Percentiles rank a stretch among this genome's conserved stretches.
These are phyloP conservation scores for Malassezia sp. DNA, from an alignment of 1,284 basidiomycete species.

Conservation along the genomic window DNA sequence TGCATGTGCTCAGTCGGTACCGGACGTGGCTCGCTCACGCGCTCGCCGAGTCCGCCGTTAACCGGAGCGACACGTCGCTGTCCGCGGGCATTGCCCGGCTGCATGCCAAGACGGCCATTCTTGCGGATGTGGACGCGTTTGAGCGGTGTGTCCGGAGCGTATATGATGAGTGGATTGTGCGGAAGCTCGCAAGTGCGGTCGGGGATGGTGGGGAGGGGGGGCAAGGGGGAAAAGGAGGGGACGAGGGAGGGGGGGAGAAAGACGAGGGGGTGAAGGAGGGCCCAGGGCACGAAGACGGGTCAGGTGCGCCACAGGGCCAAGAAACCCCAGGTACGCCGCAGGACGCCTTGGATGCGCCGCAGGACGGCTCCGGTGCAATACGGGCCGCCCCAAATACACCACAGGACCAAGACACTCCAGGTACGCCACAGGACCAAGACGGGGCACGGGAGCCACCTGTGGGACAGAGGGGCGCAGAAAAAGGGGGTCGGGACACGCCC, in stretches of 20 bases:
- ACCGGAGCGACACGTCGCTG: not conserved
- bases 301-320: not conserved
- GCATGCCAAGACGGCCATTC: not conserved
- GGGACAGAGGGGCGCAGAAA: too few species aligned
- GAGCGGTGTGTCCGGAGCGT: conserved; percentile 7
- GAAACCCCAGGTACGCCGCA: not conserved
- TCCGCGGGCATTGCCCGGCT: not conserved
- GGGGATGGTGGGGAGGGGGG: too few species aligned
- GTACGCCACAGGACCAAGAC: too few species aligned
- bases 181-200: conserved; percentile 6
- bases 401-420: too few species aligned
- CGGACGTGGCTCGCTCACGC: conserved; percentile 26
- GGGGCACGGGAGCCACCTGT: too few species aligned
- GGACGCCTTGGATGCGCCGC: not conserved
- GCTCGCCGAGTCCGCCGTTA: not conserved
- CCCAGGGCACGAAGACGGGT: too few species aligned
- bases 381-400: too few species aligned
- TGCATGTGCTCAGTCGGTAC: conserved; percentile 38
- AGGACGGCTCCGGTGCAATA: too few species aligned
- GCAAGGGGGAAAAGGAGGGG: too few species aligned
- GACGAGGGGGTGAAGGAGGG: too few species aligned
- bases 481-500: too few species aligned
- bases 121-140: conserved; percentile 5
- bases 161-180: not conserved
- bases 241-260: too few species aligned